Conservation (phyloP, 805 yeast genomes). For the Wickerhamomyces queroliae region DNA sequence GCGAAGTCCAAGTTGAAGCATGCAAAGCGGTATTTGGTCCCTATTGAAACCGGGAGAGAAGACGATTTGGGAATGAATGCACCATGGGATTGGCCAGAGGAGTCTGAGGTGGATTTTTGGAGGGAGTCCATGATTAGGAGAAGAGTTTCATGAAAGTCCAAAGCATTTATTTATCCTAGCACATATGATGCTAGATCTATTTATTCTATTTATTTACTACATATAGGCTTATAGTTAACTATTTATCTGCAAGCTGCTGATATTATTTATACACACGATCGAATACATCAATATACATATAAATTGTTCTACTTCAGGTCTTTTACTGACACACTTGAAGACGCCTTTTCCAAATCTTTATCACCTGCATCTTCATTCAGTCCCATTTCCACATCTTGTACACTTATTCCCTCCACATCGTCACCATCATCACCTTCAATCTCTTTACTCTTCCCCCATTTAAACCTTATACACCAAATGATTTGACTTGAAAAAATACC, state of each 20-base stretch:
- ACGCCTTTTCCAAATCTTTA: too few relatives aligned
- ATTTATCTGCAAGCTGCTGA: too few relatives aligned
- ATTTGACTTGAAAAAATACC: slow-evolving; percentile 64
- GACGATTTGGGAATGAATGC: neutral
- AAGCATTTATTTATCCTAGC: neutral
- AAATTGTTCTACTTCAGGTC: too few relatives aligned
- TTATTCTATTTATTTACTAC: neutral
- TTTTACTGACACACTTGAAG: too few relatives aligned
- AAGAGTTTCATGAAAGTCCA: neutral
- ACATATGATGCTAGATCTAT: slow-evolving; percentile 2
- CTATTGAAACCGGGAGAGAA: neutral
- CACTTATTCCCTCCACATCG: slow-evolving; percentile 6
- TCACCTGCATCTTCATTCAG: too few relatives aligned
- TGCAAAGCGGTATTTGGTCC: slow-evolving; percentile 10
- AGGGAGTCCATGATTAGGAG: neutral
- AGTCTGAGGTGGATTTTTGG: slow-evolving; percentile 18
- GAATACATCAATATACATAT: too few relatives aligned
- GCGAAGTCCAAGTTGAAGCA: slow-evolving; percentile 34
- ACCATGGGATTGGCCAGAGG: slow-evolving; percentile 33
- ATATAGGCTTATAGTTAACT: neutral
- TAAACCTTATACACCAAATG: slow-evolving; percentile 48
- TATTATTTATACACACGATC: too few relatives aligned
- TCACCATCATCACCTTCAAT: slow-evolving; percentile 6
- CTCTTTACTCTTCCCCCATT: slow-evolving; percentile 10
- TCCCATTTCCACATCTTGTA: slow-evolving; percentile 4